Percentiles rank a stretch among this genome's conserved stretches.
phyloP scores from a whole-genome alignment of 2,329 filamentous ascomycete species.

The Rosellinia necatrix region DNA sequence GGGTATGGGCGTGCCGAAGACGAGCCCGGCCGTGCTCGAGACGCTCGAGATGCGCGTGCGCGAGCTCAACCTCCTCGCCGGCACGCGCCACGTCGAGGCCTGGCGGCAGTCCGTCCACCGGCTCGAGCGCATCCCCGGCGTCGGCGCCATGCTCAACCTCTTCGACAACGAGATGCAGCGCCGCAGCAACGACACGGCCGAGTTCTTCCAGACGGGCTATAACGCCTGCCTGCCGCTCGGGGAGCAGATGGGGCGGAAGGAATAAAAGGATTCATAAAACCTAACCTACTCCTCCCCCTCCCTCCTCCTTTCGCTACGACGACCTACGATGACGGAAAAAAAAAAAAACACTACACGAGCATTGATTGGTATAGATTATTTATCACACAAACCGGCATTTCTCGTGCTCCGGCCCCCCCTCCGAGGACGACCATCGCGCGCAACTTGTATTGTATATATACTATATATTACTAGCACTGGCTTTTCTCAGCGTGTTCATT shows the following conservation, averaged over 20 bases:
- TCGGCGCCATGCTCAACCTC: constrained; percentile 29
- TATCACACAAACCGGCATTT: too few species aligned
- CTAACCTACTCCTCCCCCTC: too few species aligned
- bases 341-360: not conserved
- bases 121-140: constrained; percentile 26
- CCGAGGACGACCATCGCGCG: not conserved
- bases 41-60: constrained; percentile 29
- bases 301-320: not conserved
- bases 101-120: constrained; percentile 27
- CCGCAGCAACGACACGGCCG: constrained; percentile 29
- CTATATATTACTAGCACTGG: constrained; percentile 13
- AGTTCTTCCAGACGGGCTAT: constrained; percentile 30
- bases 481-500: not conserved
- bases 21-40: constrained; percentile 26
- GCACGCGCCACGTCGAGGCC: constrained; percentile 26
- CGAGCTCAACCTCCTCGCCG: constrained; percentile 29
- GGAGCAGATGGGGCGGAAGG: constrained; percentile 26
- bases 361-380: too few species aligned
- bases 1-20: constrained; percentile 6
- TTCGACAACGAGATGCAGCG: constrained; percentile 32
- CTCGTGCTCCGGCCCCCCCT: too few species aligned
- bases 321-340: not conserved
- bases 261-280: too few species aligned
- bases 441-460: constrained; percentile 23
- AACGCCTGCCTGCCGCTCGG: constrained; percentile 23